phyloP scores from a whole-genome alignment of 1,284 basidiomycete genomes.

The Malassezia brasiliensis region DNA sequence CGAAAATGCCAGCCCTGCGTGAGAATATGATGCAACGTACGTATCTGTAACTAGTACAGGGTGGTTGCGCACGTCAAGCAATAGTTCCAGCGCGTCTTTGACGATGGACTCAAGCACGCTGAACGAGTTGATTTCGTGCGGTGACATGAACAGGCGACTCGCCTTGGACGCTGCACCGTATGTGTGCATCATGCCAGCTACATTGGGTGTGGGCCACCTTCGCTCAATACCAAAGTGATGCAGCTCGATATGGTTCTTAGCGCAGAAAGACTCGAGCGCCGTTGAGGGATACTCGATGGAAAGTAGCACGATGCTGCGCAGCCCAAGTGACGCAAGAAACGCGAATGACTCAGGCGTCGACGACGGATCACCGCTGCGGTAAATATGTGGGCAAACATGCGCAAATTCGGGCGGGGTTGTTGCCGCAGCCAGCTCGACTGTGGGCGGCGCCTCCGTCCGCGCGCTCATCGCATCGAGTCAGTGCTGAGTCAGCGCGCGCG shows the following conservation, averaged over 20 bases:
- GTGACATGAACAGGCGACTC: slow-evolving; percentile 10
- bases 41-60: slow-evolving; percentile 40
- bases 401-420: slow-evolving; percentile 33
- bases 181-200: slow-evolving; percentile 13
- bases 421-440: slow-evolving; percentile 1
- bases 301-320: slow-evolving; percentile 34
- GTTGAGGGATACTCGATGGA: slow-evolving; percentile 35
- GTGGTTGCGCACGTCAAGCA: slow-evolving; percentile 27
- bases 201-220: slow-evolving; percentile 14
- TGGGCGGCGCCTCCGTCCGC: neutral
- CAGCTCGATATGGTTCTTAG: slow-evolving; percentile 21
- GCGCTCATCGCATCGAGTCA: neutral
- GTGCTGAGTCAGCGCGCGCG: neutral
- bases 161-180: slow-evolving; percentile 1
- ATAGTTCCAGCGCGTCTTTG: slow-evolving; percentile 36
- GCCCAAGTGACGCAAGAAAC: slow-evolving; percentile 26
- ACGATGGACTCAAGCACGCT: slow-evolving; percentile 27
- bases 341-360: slow-evolving; percentile 17
- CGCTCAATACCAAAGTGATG: slow-evolving; percentile 34
- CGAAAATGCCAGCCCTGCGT: slow-evolving; percentile 34
- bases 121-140: slow-evolving; percentile 16
- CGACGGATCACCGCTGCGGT: slow-evolving; percentile 26
- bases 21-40: neutral
- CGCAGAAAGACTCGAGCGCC: slow-evolving; percentile 23
- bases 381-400: slow-evolving; percentile 35